Evolutionary conservation across 2,329 filamentous ascomycete genomes (phyloP), one percentile per base, ranked within the genome.

Genomic region (Achaetomium macrosporum): DNA sequence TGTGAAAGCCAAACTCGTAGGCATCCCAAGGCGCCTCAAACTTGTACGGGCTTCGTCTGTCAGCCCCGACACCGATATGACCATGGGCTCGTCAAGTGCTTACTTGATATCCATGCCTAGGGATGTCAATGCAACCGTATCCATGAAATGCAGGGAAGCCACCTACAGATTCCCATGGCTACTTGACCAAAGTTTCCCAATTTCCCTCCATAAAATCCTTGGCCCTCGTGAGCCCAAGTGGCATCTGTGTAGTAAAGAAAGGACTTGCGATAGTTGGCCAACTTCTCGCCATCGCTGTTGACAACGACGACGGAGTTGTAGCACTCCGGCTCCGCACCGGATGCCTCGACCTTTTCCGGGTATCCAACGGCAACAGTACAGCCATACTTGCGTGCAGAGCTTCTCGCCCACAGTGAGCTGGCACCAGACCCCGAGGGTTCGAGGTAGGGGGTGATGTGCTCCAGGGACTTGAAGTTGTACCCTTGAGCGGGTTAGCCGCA

Each of bases 381-480:
- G 55, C 82, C 73, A 63, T 86, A 76, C 60, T 82, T 83, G 16
- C 80, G 71, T 0, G 88, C 88, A 0, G 76, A 79, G 0, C 76
- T 81, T 33, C 81, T 73, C 0, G 87, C 87, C 88, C 88, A 93
- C 30, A 84, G 67, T 0, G 87, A 83, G 7, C 77, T 84, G 46
- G 85, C 80, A 0, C 88, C 88, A 0, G 79, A 73, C 5, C 78
- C 77, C 0, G 81, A 81, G 0, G 75, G 78, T 62, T 93, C 88
- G 3, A 93, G 79, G 59, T 76, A 87, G 0, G 86, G 85, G 4
- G 68, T 68, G 42, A 93, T 90, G 1, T 88, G 76, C 25, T 78
- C 70, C 2, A 87, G 67, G 0, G 83, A 86, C 39, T 79, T 78
- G 71, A 91, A 92, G 65, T 90, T 90, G 72, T 92, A 93, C 17